These are phyloP conservation scores for Cnidoscolus chayamansa DNA, from an alignment of 441 rosid genomes.

Conservation along the genomic window DNA sequence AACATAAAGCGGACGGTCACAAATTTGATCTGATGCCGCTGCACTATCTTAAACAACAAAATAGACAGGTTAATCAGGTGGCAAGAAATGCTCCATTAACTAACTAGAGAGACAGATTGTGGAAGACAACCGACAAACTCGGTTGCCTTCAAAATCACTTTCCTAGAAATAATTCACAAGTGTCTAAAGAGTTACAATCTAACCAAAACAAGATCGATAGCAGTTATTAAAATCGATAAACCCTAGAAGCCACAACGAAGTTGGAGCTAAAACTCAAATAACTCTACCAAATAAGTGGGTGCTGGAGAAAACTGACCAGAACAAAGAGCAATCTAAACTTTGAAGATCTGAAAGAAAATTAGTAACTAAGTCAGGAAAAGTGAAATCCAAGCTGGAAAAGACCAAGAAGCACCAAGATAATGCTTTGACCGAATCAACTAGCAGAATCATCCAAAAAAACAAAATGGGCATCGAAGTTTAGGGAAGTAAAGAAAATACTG, in stretches of 20 bases:
- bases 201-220: slow-evolving; percentile 15
- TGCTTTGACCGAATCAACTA: slow-evolving; percentile 54
- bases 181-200: slow-evolving; percentile 6
- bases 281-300: slow-evolving; percentile 49
- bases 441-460: slow-evolving; percentile 40
- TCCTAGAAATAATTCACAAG: slow-evolving; percentile 14
- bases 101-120: neutral
- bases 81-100: slow-evolving; percentile 15
- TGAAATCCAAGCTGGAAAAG: slow-evolving; percentile 49
- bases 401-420: slow-evolving; percentile 44
- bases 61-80: slow-evolving; percentile 23
- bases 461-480: slow-evolving; percentile 38
- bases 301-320: slow-evolving; percentile 48
- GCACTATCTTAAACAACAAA: slow-evolving; percentile 9
- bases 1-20: neutral
- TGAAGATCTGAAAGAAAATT: slow-evolving; percentile 58
- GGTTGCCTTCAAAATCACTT: slow-evolving; percentile 15
- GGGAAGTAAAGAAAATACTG: slow-evolving; percentile 3
- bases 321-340: slow-evolving; percentile 36
- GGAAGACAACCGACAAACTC: slow-evolving; percentile 13
- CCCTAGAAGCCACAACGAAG: slow-evolving; percentile 28
- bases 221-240: slow-evolving; percentile 26
- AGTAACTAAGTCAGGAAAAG: slow-evolving; percentile 44
- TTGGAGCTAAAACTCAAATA: slow-evolving; percentile 42
- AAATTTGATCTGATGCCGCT: slow-evolving; percentile 19